Percentiles rank a stretch among this genome's conserved stretches.
Conservation (phyloP, 495 filamentous ascomycete species). For the Penicillium ucsense region DNA sequence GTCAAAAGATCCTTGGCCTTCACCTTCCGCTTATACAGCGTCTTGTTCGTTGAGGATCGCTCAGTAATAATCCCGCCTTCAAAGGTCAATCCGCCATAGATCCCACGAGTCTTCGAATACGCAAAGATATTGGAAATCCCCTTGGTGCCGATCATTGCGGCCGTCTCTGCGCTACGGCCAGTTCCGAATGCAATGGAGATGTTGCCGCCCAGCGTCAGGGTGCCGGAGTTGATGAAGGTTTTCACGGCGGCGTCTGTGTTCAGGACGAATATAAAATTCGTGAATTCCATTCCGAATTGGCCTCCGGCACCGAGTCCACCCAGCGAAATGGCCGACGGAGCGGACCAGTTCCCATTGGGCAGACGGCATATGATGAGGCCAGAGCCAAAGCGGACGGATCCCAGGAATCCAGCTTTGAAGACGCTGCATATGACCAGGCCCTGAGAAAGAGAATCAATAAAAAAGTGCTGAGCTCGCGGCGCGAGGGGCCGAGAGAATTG, state of each 20-base stretch:
- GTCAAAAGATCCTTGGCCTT: conserved; percentile 69
- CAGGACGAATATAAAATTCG: conserved; percentile 95
- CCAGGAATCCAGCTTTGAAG: conserved; percentile 82
- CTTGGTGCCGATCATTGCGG: conserved; percentile 69
- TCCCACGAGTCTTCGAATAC: conserved; percentile 87
- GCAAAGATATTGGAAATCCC: conserved; percentile 79
- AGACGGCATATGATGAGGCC: conserved; percentile 88
- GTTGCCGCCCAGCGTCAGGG: conserved; percentile 79
- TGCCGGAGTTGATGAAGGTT: conserved; percentile 79
- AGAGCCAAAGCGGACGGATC: conserved; percentile 78
- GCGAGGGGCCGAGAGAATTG: neutral
- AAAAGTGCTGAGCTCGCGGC: neutral
- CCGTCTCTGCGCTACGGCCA: conserved; percentile 84
- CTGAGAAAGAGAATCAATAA: conserved; percentile 29
- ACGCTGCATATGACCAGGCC: conserved; percentile 88
- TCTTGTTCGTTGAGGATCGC: conserved; percentile 81
- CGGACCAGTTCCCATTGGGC: conserved; percentile 80
- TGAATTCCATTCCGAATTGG: conserved; percentile 89
- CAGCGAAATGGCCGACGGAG: conserved; percentile 79
- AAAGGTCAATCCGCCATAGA: conserved; percentile 83
- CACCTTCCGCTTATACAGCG: conserved; percentile 70
- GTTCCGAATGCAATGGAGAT: conserved; percentile 88
- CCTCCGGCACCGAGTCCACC: conserved; percentile 81
- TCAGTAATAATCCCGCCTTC: conserved; percentile 84
- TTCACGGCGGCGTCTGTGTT: conserved; percentile 79